Conservation (phyloP, 768 basidiomycete genomes). For the Rhizopogon vesiculosus region DNA sequence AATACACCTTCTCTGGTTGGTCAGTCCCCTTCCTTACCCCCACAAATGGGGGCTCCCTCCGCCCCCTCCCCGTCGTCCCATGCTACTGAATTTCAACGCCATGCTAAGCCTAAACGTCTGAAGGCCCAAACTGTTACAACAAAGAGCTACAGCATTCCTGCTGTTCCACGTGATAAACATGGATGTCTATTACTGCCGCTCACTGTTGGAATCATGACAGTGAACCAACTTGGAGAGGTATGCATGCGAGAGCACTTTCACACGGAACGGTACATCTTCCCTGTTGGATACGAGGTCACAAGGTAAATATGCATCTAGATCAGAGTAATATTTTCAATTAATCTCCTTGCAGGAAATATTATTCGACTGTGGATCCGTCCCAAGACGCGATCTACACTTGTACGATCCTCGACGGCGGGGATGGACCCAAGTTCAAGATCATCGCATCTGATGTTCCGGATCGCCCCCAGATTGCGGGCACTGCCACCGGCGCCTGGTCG, state of each 20-base stretch:
- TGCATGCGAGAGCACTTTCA: too few species aligned
- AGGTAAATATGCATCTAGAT: constrained; percentile 41
- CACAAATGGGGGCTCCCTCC: too few species aligned
- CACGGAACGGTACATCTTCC: constrained; percentile 86
- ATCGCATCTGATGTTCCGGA: constrained; percentile 67
- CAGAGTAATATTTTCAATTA: neutral
- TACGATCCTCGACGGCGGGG: constrained; percentile 80
- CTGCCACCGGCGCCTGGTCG: constrained; percentile 85
- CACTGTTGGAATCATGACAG: constrained; percentile 85
- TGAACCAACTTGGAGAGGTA: constrained; percentile 67
- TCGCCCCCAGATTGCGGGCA: constrained; percentile 75
- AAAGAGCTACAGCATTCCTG: constrained; percentile 72
- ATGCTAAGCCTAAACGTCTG: too few species aligned
- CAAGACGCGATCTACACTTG: constrained; percentile 74
- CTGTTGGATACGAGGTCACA: constrained; percentile 80
- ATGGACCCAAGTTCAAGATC: constrained; percentile 84
- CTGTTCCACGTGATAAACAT: constrained; percentile 69
- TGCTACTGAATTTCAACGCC: too few species aligned
- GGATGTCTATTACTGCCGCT: constrained; percentile 71
- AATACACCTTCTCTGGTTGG: too few species aligned
- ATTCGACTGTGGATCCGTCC: constrained; percentile 67
- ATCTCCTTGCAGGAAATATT: constrained; percentile 54
- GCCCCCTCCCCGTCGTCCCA: too few species aligned
- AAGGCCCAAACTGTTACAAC: constrained; percentile 76
- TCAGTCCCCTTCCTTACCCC: too few species aligned